Evolutionary conservation across 176 grass and related monocot species (phyloP).

Genomic region (Guadua angustifolia): DNA sequence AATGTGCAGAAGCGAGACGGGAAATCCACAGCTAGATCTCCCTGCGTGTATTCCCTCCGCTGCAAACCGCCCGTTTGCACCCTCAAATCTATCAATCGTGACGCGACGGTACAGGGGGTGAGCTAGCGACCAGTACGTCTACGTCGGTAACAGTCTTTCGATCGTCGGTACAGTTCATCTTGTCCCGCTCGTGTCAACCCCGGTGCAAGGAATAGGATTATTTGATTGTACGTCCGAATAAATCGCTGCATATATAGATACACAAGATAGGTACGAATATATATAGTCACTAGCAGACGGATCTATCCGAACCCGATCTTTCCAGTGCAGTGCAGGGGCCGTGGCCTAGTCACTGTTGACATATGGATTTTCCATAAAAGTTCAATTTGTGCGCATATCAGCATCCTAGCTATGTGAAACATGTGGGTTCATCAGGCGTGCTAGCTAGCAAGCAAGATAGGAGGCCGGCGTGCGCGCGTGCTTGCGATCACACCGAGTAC

Average conservation of each 20-base stretch:
- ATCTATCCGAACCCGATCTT: background rate
- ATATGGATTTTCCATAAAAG: slow-evolving; percentile 7
- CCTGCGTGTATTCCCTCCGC: background rate
- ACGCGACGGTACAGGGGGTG: background rate
- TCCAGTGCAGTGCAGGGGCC: background rate
- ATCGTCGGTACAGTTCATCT: background rate
- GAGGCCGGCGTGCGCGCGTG: no score
- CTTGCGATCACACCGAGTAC: no score
- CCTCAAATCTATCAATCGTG: background rate
- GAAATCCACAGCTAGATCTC: slow-evolving; percentile 27
- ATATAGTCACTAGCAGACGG: background rate
- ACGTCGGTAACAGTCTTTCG: background rate
- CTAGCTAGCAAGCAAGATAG: no score
- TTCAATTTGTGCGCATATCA: no score
- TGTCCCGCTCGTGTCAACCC: background rate
- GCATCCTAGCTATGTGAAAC: background rate
- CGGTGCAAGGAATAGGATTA: slow-evolving; percentile 12
- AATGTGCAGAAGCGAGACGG: background rate
- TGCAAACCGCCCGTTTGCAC: slow-evolving; percentile 41
- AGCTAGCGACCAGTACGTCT: no score
- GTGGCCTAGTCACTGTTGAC: slow-evolving; percentile 22
- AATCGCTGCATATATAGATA: background rate
- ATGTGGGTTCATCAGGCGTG: background rate
- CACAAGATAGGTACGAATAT: slow-evolving; percentile 31
- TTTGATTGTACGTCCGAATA: slow-evolving; percentile 35